Evolutionary conservation across 73 alveolate species (phyloP), one percentile per base, ranked within the genome.

Genomic region (Stentor coeruleus): DNA sequence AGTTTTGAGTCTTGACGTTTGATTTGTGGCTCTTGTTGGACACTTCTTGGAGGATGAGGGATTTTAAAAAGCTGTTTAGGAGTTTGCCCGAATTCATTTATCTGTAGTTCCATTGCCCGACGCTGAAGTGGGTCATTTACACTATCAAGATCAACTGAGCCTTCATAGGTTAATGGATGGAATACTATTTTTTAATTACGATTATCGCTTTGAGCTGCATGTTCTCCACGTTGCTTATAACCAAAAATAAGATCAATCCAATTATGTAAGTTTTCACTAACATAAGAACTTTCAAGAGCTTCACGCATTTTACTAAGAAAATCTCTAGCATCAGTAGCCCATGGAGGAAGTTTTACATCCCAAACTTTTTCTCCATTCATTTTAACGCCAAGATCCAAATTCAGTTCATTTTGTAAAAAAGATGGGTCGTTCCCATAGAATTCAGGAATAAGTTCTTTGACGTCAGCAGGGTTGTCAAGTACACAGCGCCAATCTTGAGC

Each of bases 231-330:
- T 86, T 97, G 95, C 76, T 96, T 97, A 81, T 86, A 90, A 28
- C 99, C 99, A 75, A 97, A 97, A 76, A 97, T 96, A 59, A 97
- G 81, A 76, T 97, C 99, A 40, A 97, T 93, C 99, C 99, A 97
- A 57, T 87, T 79, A 84, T 97, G 98, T 33, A 97, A 77, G 72
- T 91, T 84, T 33, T 88, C 77, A 20, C 97, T 90, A 3, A 95
- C 99, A 37, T 90, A 83, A 3, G 93, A 95, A 81, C 98, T 89
- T 89, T 91, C 97, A 15, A 91, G 81, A 49, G 97, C 98, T 3
- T 77, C 90, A 20, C 96, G 77, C 76, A 84, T 80, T 82, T 92
- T 90, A 55, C 87, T 88, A 42, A 96, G 82, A 90, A 96, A 96
- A 86, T 95, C 99, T 82, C 84, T 85, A 31, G 97, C 95, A 77